These are phyloP conservation scores for Myrmaecium sp. DNA, from an alignment of 2,329 filamentous ascomycete species.

Conservation along the genomic window DNA sequence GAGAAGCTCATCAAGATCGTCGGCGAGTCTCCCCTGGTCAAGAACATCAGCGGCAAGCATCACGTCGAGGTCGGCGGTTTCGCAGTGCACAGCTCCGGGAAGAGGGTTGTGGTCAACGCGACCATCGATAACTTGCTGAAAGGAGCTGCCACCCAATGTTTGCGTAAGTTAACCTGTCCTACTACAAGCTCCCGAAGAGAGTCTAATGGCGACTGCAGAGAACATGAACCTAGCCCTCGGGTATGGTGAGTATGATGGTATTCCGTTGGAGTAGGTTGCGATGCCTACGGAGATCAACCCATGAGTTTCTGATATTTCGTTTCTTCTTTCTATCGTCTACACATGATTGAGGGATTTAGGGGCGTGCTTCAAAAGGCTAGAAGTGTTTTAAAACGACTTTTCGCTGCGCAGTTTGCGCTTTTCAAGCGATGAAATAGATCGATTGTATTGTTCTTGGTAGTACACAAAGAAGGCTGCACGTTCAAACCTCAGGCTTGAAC, in stretches of 20 bases:
- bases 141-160: slow-evolving; percentile 80
- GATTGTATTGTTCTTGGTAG: no score
- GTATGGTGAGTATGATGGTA: slow-evolving; percentile 77
- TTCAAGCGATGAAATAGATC: no score
- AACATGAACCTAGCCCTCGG: slow-evolving; percentile 91
- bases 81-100: slow-evolving; percentile 76
- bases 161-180: slow-evolving; percentile 46
- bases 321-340: slow-evolving; percentile 2
- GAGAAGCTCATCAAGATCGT: slow-evolving; percentile 90
- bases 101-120: slow-evolving; percentile 83
- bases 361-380: no score
- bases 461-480: no score
- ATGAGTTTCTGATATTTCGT: no score
- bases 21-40: slow-evolving; percentile 74
- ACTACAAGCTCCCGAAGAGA: slow-evolving; percentile 3
- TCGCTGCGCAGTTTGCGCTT: no score
- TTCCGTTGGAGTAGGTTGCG: slow-evolving; percentile 32
- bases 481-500: no score
- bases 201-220: slow-evolving; percentile 31
- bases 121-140: slow-evolving; percentile 91
- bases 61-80: slow-evolving; percentile 90
- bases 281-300: slow-evolving; percentile 1
- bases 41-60: slow-evolving; percentile 69
- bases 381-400: no score
- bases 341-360: slow-evolving; percentile 1